Base-by-base conservation (phyloP, 2,329 filamentous ascomycete species). In the Pezicula rhizophila region DNA sequence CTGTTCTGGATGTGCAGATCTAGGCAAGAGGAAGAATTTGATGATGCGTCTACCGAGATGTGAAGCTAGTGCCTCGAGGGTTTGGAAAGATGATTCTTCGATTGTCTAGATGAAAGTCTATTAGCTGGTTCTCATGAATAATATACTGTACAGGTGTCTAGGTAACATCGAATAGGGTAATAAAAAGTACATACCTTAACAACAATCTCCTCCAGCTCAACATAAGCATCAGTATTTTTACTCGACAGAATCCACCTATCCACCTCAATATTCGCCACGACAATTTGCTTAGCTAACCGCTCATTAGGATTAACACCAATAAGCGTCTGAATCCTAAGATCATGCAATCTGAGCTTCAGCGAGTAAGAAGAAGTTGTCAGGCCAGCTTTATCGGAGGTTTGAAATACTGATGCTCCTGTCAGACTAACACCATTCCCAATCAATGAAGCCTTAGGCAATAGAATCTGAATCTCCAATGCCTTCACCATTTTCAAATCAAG, bases 221-320 rank as follows among this genome's bases (percentile, higher is more conserved):
- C 64, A 61, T 82, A 80, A 15, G 70, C 65, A 62, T 89, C 79
- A 17, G 66, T 64, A 18, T 10, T 57, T 54, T 8, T 63, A 63
- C 35, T 68, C 61, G 41, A 76, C 8, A 38, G 37, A 18, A 39
- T 23, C 52, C 57, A 64, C 8, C n/a, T 42, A 34, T 87, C 82
- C 44, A 89, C 68, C 63, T 79, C 77, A 10, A 88, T 63, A 48
- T 78, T 83, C 8, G 79, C 74, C 14, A 85, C 67, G 1, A 89
- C 75, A 45, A 84, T 75, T 67, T 90, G 86, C 66, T 80, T 85
- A 3, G 73, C 76, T 33, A 68, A 55, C 53, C 87, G 71, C 72
- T 91, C 87, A 58, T 89, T 85, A 18, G 70, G 65, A 59, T 91
- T 89, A 25, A 91, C 78, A 1, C 87, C 87, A 42, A 91, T 79